Evolutionary conservation across 768 basidiomycete species (phyloP).

Genomic region (Podaxis pistillaris): DNA sequence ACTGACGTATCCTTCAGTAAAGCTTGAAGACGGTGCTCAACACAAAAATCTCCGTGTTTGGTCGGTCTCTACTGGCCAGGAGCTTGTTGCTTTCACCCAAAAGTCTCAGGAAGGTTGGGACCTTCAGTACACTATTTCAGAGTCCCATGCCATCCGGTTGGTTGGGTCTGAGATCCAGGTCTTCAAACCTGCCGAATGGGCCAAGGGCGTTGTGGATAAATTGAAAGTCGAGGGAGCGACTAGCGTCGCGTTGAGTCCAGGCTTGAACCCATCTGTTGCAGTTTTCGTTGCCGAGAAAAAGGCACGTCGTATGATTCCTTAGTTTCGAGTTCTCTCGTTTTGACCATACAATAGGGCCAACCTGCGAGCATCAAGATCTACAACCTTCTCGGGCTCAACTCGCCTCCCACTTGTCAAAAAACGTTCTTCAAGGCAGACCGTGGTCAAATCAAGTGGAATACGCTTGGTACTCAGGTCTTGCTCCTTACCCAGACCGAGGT

Average conservation of each 20-base stretch:
- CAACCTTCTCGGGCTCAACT: slow-evolving; percentile 59
- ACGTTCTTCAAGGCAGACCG: slow-evolving; percentile 96
- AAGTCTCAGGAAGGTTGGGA: slow-evolving; percentile 93
- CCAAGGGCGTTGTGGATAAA: slow-evolving; percentile 77
- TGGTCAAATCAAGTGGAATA: slow-evolving; percentile 94
- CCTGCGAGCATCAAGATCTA: slow-evolving; percentile 89
- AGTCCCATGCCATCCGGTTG: slow-evolving; percentile 80
- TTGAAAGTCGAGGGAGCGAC: slow-evolving; percentile 83
- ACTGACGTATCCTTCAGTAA: slow-evolving; percentile 40
- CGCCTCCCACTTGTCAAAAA: slow-evolving; percentile 78
- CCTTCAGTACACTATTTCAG: slow-evolving; percentile 87
- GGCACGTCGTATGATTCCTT: slow-evolving; percentile 34
- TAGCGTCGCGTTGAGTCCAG: slow-evolving; percentile 74
- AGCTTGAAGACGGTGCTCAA: slow-evolving; percentile 86
- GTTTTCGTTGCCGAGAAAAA: slow-evolving; percentile 95
- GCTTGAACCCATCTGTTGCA: slow-evolving; percentile 84
- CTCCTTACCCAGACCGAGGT: slow-evolving; percentile 95
- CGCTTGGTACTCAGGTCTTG: slow-evolving; percentile 87
- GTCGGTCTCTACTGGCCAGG: slow-evolving; percentile 80
- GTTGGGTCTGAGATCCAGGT: slow-evolving; percentile 83
- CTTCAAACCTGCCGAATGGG: slow-evolving; percentile 78
- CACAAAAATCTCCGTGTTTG: slow-evolving; percentile 95
- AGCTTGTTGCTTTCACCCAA: slow-evolving; percentile 84
- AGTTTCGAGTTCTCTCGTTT: neutral
- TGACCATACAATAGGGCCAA: slow-evolving; percentile 53